A percentile compares a stretch with the other conserved stretches of the same genome.
Conservation (phyloP, 2,329 filamentous ascomycete genomes). For the Fonsecaea pedrosoi region DNA sequence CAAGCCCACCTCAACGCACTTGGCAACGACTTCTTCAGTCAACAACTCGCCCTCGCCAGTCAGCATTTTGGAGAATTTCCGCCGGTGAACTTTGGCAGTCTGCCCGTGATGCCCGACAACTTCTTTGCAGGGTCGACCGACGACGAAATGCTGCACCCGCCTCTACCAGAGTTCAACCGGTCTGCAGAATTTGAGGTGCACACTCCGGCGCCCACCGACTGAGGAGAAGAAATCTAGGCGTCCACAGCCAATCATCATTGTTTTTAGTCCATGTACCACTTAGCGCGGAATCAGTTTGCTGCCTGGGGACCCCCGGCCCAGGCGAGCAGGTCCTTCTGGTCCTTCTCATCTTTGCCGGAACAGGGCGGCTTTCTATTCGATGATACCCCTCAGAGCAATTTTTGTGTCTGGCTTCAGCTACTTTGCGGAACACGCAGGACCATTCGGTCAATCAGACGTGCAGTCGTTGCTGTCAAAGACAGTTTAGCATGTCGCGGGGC, state of each 20-base stretch:
- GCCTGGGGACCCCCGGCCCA: background rate
- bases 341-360: background rate
- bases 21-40: slow-evolving; percentile 36
- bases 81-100: slow-evolving; percentile 26
- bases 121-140: slow-evolving; percentile 31
- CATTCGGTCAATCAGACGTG: slow-evolving; percentile 15
- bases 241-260: background rate
- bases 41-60: slow-evolving; percentile 30
- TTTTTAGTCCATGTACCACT: slow-evolving; percentile 3
- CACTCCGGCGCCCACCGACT: slow-evolving; percentile 38
- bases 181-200: slow-evolving; percentile 40
- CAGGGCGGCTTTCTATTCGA: slow-evolving; percentile 6
- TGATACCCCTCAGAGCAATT: slow-evolving; percentile 19
- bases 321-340: background rate
- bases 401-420: slow-evolving; percentile 1
- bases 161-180: slow-evolving; percentile 39
- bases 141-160: slow-evolving; percentile 34
- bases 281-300: slow-evolving; percentile 5
- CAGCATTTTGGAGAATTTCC: slow-evolving; percentile 28
- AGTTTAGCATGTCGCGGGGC: background rate
- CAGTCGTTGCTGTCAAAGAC: background rate
- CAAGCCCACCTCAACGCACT: slow-evolving; percentile 38
- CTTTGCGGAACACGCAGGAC: slow-evolving; percentile 1
- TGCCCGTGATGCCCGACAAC: slow-evolving; percentile 29
- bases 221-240: slow-evolving; percentile 13